These are phyloP conservation scores for Xanthoconium stramineum DNA, from an alignment of 768 basidiomycete species.

Conservation along the genomic window DNA sequence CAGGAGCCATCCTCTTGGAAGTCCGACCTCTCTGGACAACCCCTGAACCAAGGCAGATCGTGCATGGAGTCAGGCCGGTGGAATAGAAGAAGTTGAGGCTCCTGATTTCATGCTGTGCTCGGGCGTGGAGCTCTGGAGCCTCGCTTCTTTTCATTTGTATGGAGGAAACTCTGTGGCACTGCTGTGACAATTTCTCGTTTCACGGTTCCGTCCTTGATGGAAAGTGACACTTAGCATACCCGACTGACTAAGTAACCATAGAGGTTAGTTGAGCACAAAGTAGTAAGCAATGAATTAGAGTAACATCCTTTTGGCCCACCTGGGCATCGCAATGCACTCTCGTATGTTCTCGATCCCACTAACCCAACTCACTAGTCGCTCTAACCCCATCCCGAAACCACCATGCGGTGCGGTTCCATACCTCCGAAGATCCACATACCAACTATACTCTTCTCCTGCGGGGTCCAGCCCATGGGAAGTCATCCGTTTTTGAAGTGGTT, in stretches of 20 bases:
- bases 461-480: conserved; percentile 41
- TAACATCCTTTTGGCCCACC: conserved; percentile 81
- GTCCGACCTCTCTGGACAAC: too few relatives aligned
- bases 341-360: conserved; percentile 87
- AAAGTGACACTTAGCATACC: neutral
- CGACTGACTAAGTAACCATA: neutral
- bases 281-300: conserved; percentile 35
- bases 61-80: too few relatives aligned
- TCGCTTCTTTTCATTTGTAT: too few relatives aligned
- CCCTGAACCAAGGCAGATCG: too few relatives aligned
- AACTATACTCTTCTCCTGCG: conserved; percentile 42
- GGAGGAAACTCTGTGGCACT: too few relatives aligned
- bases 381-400: conserved; percentile 96
- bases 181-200: neutral
- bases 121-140: too few relatives aligned
- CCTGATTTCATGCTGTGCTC: too few relatives aligned
- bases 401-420: conserved; percentile 91
- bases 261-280: neutral
- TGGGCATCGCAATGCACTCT: conserved; percentile 89
- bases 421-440: conserved; percentile 82
- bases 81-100: too few relatives aligned
- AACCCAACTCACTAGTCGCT: conserved; percentile 84
- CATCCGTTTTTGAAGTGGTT: conserved; percentile 52
- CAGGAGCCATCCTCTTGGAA: too few relatives aligned
- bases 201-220: neutral